phyloP scores from a whole-genome alignment of 495 filamentous ascomycete genomes.

The Penicillium bovifimosum region DNA sequence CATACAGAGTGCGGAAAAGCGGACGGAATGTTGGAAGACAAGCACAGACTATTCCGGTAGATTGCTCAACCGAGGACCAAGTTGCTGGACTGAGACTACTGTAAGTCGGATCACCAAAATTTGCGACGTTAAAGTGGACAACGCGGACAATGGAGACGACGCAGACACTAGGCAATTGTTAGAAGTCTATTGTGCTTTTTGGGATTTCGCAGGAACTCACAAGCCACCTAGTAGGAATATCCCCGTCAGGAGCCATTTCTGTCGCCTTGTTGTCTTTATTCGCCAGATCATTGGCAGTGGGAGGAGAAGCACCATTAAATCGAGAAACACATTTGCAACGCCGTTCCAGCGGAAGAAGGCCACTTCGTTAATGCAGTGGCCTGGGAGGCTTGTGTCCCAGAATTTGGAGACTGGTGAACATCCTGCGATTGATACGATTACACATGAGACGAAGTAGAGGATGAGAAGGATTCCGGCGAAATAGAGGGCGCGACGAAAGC shows the following conservation, averaged over 20 bases:
- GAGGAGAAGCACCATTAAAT: slow-evolving; percentile 41
- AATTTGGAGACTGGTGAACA: slow-evolving; percentile 23
- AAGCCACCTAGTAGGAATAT: slow-evolving; percentile 34
- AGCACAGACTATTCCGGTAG: slow-evolving; percentile 46
- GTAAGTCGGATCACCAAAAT: slow-evolving; percentile 13
- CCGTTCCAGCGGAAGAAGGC: slow-evolving; percentile 43
- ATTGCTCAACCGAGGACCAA: slow-evolving; percentile 49
- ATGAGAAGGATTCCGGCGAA: slow-evolving; percentile 33
- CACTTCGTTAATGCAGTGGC: slow-evolving; percentile 36
- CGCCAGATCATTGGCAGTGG: slow-evolving; percentile 37
- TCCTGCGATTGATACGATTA: slow-evolving; percentile 12
- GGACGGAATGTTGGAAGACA: slow-evolving; percentile 41
- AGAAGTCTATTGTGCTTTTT: neutral
- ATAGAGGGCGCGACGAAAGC: slow-evolving; percentile 33
- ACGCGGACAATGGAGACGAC: slow-evolving; percentile 22
- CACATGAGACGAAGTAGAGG: slow-evolving; percentile 29
- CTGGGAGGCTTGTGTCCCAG: slow-evolving; percentile 18
- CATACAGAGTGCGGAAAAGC: slow-evolving; percentile 15
- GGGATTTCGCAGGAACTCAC: slow-evolving; percentile 13
- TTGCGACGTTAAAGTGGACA: slow-evolving; percentile 6
- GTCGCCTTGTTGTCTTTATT: slow-evolving; percentile 22
- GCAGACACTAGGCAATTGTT: slow-evolving; percentile 19
- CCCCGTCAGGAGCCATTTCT: slow-evolving; percentile 30
- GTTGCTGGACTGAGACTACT: slow-evolving; percentile 28
- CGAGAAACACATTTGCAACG: slow-evolving; percentile 41